Percentiles rank a stretch among this genome's conserved stretches.
These are phyloP conservation scores for Sporothrix schenckii DNA, from an alignment of 2,329 filamentous ascomycete genomes.

Conservation along the genomic window DNA sequence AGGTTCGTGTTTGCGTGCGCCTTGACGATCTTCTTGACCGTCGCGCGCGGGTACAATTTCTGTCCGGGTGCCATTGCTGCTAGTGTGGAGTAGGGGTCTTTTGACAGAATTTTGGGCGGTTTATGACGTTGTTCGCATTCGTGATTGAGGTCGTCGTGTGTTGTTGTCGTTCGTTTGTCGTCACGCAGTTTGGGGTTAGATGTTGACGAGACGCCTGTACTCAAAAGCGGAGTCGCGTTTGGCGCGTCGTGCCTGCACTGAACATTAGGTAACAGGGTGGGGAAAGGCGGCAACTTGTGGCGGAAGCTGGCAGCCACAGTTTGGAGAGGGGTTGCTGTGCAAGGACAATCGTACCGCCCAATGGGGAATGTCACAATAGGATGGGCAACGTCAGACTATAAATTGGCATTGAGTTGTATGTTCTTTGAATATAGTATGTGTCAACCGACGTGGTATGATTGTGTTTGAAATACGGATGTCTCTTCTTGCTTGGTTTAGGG, in stretches of 20 bases:
- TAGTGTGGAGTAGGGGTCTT: background rate
- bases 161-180: background rate
- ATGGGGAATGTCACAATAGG: background rate
- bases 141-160: background rate
- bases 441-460: background rate
- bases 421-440: background rate
- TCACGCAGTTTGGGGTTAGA: background rate
- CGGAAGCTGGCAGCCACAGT: conserved; percentile 20
- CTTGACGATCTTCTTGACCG: conserved; percentile 87
- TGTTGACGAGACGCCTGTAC: conserved; percentile 13
- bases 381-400: background rate
- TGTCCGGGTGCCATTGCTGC: conserved; percentile 61
- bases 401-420: background rate
- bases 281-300: conserved; percentile 20
- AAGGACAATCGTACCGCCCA: background rate
- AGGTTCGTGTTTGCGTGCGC: conserved; percentile 79
- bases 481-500: background rate
- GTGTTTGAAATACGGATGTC: background rate
- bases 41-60: conserved; percentile 80
- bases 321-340: background rate
- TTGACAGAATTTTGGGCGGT: background rate
- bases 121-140: background rate
- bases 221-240: conserved; percentile 24
- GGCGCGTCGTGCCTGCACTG: conserved; percentile 14
- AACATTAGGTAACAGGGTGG: conserved; percentile 26